Percentiles rank a stretch among this genome's conserved stretches.
phyloP scores from a whole-genome alignment of 2,329 filamentous ascomycete genomes.

The Sarocladium kiliense region DNA sequence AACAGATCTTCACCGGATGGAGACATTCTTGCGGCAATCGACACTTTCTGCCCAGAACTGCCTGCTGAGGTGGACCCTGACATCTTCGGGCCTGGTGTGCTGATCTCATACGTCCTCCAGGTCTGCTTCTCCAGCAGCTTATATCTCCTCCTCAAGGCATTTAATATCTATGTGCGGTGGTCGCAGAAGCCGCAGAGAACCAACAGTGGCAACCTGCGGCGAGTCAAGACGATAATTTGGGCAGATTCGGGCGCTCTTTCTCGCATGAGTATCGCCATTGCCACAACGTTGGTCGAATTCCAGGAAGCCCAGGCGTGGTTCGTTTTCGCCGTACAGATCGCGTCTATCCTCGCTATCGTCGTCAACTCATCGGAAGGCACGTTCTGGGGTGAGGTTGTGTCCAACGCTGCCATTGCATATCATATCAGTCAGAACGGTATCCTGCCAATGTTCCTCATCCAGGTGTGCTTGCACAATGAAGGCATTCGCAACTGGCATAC shows the following conservation, averaged over 20 bases:
- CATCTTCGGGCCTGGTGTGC: slow-evolving; percentile 33
- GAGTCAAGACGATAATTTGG: slow-evolving; percentile 32
- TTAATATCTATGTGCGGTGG: slow-evolving; percentile 28
- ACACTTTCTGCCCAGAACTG: slow-evolving; percentile 29
- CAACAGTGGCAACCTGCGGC: slow-evolving; percentile 13
- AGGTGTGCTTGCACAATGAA: slow-evolving; percentile 32
- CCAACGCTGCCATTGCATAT: slow-evolving; percentile 31
- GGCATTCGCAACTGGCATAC: slow-evolving; percentile 36
- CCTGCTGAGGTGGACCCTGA: slow-evolving; percentile 32
- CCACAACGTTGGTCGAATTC: slow-evolving; percentile 34
- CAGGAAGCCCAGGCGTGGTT: slow-evolving; percentile 35
- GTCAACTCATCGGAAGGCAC: slow-evolving; percentile 34
- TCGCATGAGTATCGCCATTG: slow-evolving; percentile 32
- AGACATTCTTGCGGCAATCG: slow-evolving; percentile 28
- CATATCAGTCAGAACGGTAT: slow-evolving; percentile 32
- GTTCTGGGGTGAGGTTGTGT: slow-evolving; percentile 33
- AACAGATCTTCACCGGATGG: slow-evolving; percentile 19
- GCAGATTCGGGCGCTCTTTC: slow-evolving; percentile 29
- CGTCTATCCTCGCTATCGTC: slow-evolving; percentile 33
- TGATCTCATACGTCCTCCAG: slow-evolving; percentile 33
- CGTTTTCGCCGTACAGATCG: slow-evolving; percentile 33
- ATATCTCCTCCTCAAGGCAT: slow-evolving; percentile 28
- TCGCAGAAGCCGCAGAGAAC: slow-evolving; percentile 19
- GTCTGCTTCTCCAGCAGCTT: slow-evolving; percentile 28
- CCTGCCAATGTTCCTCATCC: slow-evolving; percentile 31